phyloP scores from a whole-genome alignment of 805 yeast genomes.

The Candida gorgasii region DNA sequence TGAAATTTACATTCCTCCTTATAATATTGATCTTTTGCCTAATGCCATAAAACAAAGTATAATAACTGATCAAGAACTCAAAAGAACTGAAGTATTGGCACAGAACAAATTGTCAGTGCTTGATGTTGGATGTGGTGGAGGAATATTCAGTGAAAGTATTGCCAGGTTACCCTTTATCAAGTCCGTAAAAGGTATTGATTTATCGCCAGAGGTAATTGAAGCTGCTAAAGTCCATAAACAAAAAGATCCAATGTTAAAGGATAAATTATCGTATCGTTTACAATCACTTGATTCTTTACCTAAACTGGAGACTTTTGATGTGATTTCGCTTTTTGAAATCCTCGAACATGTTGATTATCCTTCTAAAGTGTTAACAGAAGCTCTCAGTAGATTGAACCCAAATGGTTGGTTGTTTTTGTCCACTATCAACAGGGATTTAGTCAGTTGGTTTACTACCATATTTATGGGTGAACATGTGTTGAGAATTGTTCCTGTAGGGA shows the following conservation, averaged over 20 bases:
- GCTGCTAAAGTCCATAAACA: constrained; percentile 73
- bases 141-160: constrained; percentile 81
- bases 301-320: constrained; percentile 54
- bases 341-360: constrained; percentile 94
- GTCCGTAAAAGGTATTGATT: constrained; percentile 78
- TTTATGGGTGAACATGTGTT: constrained; percentile 83
- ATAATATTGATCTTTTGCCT: constrained; percentile 68
- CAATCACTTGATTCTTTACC: constrained; percentile 62
- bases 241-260: constrained; percentile 61
- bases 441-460: constrained; percentile 92
- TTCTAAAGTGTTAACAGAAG: constrained; percentile 64
- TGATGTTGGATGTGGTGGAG: constrained; percentile 99
- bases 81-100: constrained; percentile 37
- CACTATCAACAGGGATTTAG: constrained; percentile 85
- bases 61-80: constrained; percentile 48
- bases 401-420: constrained; percentile 87
- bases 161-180: constrained; percentile 70
- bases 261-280: constrained; percentile 60
- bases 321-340: constrained; percentile 91
- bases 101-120: constrained; percentile 52
- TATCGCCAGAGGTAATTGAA: constrained; percentile 76
- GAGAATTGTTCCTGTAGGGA: constrained; percentile 84
- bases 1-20: constrained; percentile 75
- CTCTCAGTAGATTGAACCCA: constrained; percentile 65
- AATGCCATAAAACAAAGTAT: constrained; percentile 49